These are phyloP conservation scores for Pseudonitzschia multistriata DNA, from an alignment of 108 stramenopile species.

Conservation along the genomic window DNA sequence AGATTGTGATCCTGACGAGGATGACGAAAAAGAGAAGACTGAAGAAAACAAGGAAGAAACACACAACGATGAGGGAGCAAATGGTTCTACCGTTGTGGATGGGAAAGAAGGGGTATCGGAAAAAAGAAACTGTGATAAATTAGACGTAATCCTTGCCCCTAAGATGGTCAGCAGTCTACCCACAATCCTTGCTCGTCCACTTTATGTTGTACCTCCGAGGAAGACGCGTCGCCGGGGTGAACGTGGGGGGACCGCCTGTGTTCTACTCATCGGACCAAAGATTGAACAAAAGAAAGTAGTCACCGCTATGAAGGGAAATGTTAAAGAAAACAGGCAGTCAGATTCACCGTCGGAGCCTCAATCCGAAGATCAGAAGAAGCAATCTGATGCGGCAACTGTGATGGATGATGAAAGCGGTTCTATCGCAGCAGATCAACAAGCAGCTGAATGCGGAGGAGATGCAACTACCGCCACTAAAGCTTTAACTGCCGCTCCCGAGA, in stretches of 20 bases:
- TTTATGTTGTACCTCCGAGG: constrained; percentile 55
- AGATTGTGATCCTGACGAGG: constrained; percentile 14
- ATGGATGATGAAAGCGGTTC: background rate
- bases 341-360: background rate
- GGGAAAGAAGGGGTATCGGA: background rate
- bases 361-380: constrained; percentile 6
- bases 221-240: constrained; percentile 52
- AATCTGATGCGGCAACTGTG: background rate
- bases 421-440: background rate
- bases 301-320: background rate
- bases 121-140: background rate
- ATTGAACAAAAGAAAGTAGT: constrained; percentile 31
- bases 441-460: constrained; percentile 3
- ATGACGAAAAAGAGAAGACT: background rate
- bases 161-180: constrained; percentile 17
- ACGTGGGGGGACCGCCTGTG: constrained; percentile 43
- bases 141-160: constrained; percentile 25
- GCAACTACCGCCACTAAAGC: background rate
- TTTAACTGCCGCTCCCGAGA: constrained; percentile 1
- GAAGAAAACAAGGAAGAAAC: constrained; percentile 6
- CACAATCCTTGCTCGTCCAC: constrained; percentile 34
- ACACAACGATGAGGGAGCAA: background rate
- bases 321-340: background rate
- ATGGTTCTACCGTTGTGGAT: background rate
- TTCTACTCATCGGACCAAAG: constrained; percentile 47